A percentile compares a stretch with the other conserved stretches of the same genome.
Conservation (phyloP, 176 grass and related monocot genomes). For the Pharus latifolius region DNA sequence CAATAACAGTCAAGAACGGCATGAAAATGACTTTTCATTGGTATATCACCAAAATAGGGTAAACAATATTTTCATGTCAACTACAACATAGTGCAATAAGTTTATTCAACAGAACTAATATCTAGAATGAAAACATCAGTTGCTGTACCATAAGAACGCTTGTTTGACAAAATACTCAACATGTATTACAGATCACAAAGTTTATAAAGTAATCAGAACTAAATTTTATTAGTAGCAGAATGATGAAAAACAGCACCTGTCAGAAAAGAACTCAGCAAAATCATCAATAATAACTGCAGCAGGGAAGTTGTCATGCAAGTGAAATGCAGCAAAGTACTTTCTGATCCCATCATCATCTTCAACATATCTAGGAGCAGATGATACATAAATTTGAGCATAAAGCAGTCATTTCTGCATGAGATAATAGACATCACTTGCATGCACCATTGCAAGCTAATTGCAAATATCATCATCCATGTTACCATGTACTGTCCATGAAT, state of each 20-base stretch:
- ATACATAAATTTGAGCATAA: not conserved
- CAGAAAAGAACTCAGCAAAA: conserved; percentile 74
- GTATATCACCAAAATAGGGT: not conserved
- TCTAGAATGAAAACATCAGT: not conserved
- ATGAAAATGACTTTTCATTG: not conserved
- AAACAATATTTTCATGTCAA: not conserved
- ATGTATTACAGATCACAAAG: not conserved
- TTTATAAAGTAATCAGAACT: not conserved
- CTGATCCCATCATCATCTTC: conserved; percentile 66
- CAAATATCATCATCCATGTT: not conserved
- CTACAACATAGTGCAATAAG: not conserved
- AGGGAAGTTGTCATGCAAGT: conserved; percentile 57
- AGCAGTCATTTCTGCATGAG: not conserved
- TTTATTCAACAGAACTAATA: not conserved
- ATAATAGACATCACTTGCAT: not conserved
- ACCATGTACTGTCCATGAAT: not conserved
- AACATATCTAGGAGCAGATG: conserved; percentile 49
- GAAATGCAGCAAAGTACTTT: conserved; percentile 83
- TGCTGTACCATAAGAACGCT: not conserved
- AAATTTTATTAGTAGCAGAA: not conserved
- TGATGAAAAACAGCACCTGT: conserved; percentile 28
- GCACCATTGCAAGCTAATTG: not conserved
- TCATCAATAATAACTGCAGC: conserved; percentile 78
- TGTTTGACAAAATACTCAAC: not conserved
- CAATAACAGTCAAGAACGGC: not conserved